Percentiles rank a stretch among this genome's conserved stretches.
Conservation (phyloP, 2,329 filamentous ascomycete genomes). For the Penicillium verrucosum region DNA sequence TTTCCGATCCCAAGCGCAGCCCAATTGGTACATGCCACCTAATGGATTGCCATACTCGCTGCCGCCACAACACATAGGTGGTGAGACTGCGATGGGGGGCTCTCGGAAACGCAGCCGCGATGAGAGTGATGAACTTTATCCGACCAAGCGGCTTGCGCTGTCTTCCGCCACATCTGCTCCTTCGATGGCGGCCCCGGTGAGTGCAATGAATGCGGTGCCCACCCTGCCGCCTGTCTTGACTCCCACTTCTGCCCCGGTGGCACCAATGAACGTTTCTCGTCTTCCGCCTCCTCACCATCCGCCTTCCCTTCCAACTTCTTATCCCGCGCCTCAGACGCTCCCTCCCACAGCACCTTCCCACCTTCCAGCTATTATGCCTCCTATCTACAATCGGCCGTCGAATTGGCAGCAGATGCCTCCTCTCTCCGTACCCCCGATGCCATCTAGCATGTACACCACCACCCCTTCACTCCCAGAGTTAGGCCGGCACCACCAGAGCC, state of each 20-base stretch:
- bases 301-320: constrained; percentile 65
- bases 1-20: constrained; percentile 25
- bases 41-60: constrained; percentile 25
- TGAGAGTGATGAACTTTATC: constrained; percentile 52
- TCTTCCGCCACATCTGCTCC: constrained; percentile 24
- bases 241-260: constrained; percentile 33
- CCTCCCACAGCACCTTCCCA: constrained; percentile 48
- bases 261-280: constrained; percentile 47
- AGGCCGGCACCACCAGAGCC: constrained; percentile 47
- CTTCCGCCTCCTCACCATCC: constrained; percentile 69
- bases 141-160: constrained; percentile 50
- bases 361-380: constrained; percentile 70
- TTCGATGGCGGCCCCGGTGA: constrained; percentile 26
- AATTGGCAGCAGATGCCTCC: constrained; percentile 49
- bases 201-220: constrained; percentile 25
- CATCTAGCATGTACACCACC: constrained; percentile 32
- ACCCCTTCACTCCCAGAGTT: constrained; percentile 34
- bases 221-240: constrained; percentile 36
- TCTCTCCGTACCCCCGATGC: constrained; percentile 28
- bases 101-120: constrained; percentile 61
- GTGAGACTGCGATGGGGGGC: constrained; percentile 20
- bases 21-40: constrained; percentile 29
- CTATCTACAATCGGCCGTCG: constrained; percentile 63
- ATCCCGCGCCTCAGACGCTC: constrained; percentile 36
- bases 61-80: constrained; percentile 20